These are phyloP conservation scores for Epichloe gansuensis DNA, from an alignment of 2,329 filamentous ascomycete genomes.

Conservation along the genomic window DNA sequence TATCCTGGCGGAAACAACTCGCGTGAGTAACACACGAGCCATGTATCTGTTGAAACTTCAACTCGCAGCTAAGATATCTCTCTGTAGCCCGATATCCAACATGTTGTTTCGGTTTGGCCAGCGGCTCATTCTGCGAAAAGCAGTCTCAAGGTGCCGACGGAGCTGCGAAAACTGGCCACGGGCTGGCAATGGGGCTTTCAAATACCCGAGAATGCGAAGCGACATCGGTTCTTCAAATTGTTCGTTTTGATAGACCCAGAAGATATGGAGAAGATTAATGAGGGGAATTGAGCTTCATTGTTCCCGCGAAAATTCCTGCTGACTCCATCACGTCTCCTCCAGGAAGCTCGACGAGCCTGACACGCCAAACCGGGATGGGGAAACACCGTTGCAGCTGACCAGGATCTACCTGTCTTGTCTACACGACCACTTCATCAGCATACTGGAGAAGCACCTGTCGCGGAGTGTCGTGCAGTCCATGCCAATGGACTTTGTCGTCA, in stretches of 20 bases:
- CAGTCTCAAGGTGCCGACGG: constrained; percentile 36
- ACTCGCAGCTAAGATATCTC: too few relatives aligned
- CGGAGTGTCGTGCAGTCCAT: constrained; percentile 28
- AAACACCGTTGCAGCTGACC: constrained; percentile 24
- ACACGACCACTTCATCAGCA: constrained; percentile 34
- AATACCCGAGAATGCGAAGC: constrained; percentile 28
- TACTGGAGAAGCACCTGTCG: constrained; percentile 30
- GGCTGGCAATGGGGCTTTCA: constrained; percentile 39
- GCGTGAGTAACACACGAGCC: constrained; percentile 15
- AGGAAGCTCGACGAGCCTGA: constrained; percentile 25
- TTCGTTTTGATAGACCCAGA: constrained; percentile 14
- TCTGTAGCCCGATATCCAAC: constrained; percentile 25
- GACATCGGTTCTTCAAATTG: constrained; percentile 36
- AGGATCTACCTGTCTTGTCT: constrained; percentile 34
- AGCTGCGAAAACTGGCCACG: constrained; percentile 29
- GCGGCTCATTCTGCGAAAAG: constrained; percentile 19
- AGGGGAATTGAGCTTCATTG: too few relatives aligned
- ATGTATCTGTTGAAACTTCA: too few relatives aligned
- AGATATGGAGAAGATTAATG: background rate
- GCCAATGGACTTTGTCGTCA: constrained; percentile 41
- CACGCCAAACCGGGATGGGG: constrained; percentile 18
- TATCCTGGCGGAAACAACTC: constrained; percentile 36
- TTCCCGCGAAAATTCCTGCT: background rate
- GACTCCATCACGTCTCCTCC: background rate
- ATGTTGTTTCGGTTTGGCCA: constrained; percentile 34